These are phyloP conservation scores for Backusella macrospora DNA, from an alignment of 192 early-diverging fungal genomes.

Conservation along the genomic window DNA sequence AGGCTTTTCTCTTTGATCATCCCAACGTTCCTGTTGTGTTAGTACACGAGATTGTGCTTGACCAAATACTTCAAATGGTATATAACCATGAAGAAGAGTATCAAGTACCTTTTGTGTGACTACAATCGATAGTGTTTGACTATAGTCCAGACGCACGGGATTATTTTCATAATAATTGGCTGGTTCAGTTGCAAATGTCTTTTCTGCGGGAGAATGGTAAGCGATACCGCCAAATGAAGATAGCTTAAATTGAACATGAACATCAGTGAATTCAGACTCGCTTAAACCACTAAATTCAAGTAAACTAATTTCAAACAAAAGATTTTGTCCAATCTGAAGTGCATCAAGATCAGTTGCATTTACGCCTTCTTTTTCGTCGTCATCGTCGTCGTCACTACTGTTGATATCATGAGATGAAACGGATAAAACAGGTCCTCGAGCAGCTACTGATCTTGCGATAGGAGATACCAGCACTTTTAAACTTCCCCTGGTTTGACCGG, in stretches of 20 bases:
- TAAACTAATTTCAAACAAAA: constrained; percentile 68
- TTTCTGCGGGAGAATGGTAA: constrained; percentile 45
- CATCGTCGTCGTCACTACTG: constrained; percentile 2
- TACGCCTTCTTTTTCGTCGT: constrained; percentile 20
- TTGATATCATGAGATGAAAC: not conserved
- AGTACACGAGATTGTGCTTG: constrained; percentile 45
- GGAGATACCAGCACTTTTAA: constrained; percentile 47
- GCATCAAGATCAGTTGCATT: not conserved
- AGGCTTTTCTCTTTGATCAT: constrained; percentile 48
- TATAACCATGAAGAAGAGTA: constrained; percentile 19
- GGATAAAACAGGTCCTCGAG: not conserved
- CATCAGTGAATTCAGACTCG: constrained; percentile 64
- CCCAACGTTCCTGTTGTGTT: constrained; percentile 53
- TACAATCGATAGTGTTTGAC: constrained; percentile 48
- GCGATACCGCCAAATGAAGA: constrained; percentile 60
- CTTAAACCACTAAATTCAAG: constrained; percentile 59
- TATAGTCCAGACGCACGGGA: constrained; percentile 55
- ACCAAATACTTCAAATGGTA: constrained; percentile 60
- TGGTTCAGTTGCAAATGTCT: constrained; percentile 64
- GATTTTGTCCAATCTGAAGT: constrained; percentile 50
- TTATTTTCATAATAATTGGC: constrained; percentile 54
- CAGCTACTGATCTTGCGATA: constrained; percentile 32
- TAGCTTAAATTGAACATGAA: constrained; percentile 73
- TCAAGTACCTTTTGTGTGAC: constrained; percentile 33
- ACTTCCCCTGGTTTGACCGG: constrained; percentile 46